phyloP scores from a whole-genome alignment of 192 early-diverging fungal genomes.

The Coemansia sp. region DNA sequence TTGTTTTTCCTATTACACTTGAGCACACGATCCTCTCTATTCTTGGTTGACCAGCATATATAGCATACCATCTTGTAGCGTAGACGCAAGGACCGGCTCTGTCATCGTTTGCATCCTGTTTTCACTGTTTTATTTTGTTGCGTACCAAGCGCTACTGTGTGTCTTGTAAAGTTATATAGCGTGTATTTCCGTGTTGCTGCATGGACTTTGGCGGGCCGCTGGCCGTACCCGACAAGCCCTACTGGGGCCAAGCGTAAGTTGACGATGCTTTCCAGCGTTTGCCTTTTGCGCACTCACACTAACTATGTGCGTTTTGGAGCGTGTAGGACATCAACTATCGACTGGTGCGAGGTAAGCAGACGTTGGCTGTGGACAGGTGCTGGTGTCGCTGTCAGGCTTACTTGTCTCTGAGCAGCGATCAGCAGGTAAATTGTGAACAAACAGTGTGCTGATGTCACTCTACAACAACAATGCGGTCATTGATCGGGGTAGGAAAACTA shows the following conservation, averaged over 20 bases:
- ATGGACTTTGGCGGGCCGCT: constrained; percentile 24
- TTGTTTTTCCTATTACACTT: not conserved
- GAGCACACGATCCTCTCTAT: not conserved
- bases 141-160: not conserved
- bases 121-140: not conserved
- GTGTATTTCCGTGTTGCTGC: not conserved
- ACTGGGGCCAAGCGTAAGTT: constrained; percentile 65
- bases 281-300: not conserved
- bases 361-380: not conserved
- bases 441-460: constrained; percentile 49
- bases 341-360: constrained; percentile 73
- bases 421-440: too few species aligned
- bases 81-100: not conserved
- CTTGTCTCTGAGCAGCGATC: too few species aligned
- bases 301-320: too few species aligned
- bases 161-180: not conserved
- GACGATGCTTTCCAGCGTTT: not conserved
- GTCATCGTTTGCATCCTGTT: too few species aligned
- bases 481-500: constrained; percentile 75
- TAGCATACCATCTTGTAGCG: not conserved
- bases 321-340: constrained; percentile 62
- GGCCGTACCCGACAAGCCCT: constrained; percentile 14
- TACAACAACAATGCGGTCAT: constrained; percentile 64
- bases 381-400: too few species aligned
- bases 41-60: not conserved